These are phyloP conservation scores for Arthrobotrys musiformis DNA, from an alignment of 2,329 filamentous ascomycete species.

Conservation along the genomic window DNA sequence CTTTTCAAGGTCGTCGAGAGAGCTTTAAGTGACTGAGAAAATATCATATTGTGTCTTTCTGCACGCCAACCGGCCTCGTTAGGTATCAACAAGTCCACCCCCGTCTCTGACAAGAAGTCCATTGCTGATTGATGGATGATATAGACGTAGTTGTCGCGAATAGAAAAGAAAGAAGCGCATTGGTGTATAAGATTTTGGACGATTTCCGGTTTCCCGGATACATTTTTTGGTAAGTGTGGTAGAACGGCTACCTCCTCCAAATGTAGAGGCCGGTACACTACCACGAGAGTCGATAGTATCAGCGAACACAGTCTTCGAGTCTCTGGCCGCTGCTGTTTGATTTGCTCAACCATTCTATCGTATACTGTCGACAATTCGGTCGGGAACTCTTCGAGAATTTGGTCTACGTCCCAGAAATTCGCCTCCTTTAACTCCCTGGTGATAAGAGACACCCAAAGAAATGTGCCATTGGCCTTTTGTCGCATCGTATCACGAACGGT, in stretches of 20 bases:
- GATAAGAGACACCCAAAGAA: constrained; percentile 65
- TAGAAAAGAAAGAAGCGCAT: constrained; percentile 64
- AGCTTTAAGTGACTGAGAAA: neutral
- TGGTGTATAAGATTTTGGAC: constrained; percentile 60
- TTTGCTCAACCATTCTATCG: constrained; percentile 62
- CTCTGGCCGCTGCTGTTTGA: constrained; percentile 53
- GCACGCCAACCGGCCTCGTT: constrained; percentile 45
- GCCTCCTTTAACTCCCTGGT: constrained; percentile 60
- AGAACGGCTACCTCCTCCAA: neutral
- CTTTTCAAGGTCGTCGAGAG: neutral
- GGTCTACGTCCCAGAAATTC: constrained; percentile 40
- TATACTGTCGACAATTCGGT: constrained; percentile 63
- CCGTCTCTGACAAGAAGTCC: constrained; percentile 62
- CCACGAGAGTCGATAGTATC: constrained; percentile 22
- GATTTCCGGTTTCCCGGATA: constrained; percentile 41
- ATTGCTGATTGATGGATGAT: constrained; percentile 65
- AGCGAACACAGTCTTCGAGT: neutral
- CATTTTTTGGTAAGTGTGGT: constrained; percentile 25
- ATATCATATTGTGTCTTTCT: constrained; percentile 31
- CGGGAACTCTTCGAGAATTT: constrained; percentile 60
- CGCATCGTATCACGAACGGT: constrained; percentile 52
- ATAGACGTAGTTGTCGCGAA: constrained; percentile 60
- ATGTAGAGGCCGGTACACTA: neutral
- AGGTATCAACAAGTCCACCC: constrained; percentile 60
- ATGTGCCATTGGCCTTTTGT: constrained; percentile 63